Conservation (phyloP, 495 filamentous ascomycete species). For the Talaromyces proteolyticus region DNA sequence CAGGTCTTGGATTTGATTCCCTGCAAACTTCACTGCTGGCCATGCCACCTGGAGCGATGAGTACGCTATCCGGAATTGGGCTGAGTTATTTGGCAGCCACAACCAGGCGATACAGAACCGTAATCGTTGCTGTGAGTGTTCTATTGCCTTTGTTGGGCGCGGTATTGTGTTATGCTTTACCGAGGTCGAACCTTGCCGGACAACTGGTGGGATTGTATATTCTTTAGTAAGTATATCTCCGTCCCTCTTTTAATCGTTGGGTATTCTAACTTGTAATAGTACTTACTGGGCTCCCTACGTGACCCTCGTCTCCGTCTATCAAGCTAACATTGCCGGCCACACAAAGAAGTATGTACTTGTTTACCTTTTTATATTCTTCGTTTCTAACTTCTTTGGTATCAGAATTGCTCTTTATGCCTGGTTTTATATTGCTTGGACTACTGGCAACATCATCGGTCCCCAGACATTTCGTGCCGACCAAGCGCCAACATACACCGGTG, state of each 20-base stretch:
- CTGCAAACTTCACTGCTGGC: not conserved
- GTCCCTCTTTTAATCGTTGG: not conserved
- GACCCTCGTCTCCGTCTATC: not conserved
- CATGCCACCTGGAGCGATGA: not conserved
- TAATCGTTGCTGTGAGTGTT: not conserved
- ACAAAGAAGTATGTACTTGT: not conserved
- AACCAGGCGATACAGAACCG: not conserved
- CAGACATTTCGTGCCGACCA: constrained; percentile 57
- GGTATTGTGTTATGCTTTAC: not conserved
- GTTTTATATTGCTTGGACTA: not conserved
- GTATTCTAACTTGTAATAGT: not conserved
- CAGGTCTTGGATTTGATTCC: not conserved
- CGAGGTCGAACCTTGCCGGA: not conserved
- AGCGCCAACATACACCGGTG: constrained; percentile 28
- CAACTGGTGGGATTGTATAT: not conserved
- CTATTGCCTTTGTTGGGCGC: not conserved
- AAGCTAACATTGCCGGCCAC: not conserved
- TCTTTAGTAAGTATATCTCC: not conserved
- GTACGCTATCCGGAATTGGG: not conserved
- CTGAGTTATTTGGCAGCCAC: not conserved
- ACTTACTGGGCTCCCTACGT: not conserved
- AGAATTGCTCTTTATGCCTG: not conserved
- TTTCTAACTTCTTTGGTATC: not conserved
- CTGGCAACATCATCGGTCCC: constrained; percentile 55
- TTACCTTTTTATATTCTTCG: not conserved